Percentiles rank a stretch among this genome's conserved stretches.
Evolutionary conservation across 345 rosid species (phyloP).

Genomic region (Lepidium africanum): DNA sequence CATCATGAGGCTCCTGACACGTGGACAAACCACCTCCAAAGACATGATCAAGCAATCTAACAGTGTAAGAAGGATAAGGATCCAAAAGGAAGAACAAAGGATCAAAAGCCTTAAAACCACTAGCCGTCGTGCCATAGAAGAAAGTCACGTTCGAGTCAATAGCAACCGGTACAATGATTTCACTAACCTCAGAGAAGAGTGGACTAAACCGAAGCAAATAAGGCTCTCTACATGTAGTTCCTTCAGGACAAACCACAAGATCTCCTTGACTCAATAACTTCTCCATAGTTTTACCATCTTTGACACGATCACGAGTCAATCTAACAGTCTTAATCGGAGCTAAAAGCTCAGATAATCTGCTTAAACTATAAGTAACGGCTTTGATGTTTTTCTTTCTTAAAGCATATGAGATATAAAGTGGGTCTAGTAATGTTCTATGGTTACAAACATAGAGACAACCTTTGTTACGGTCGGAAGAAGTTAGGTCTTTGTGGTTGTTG

Average conservation of each 20-base stretch:
- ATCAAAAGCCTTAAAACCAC: constrained; percentile 47
- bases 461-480: background rate
- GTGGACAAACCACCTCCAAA: constrained; percentile 7
- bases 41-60: constrained; percentile 30
- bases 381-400: constrained; percentile 32
- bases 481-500: background rate
- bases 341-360: constrained; percentile 33
- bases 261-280: constrained; percentile 30
- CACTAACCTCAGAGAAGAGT: constrained; percentile 46
- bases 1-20: constrained; percentile 13
- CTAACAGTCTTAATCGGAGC: constrained; percentile 41
- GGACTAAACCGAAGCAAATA: constrained; percentile 57
- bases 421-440: constrained; percentile 57
- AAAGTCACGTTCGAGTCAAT: constrained; percentile 35
- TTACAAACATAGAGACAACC: constrained; percentile 43
- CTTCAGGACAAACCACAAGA: constrained; percentile 55
- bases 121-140: constrained; percentile 55
- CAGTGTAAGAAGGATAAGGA: constrained; percentile 28
- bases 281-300: constrained; percentile 33
- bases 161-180: constrained; percentile 45
- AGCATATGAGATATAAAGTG: constrained; percentile 23
- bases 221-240: constrained; percentile 62
- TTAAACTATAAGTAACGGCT: constrained; percentile 51
- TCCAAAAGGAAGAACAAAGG: constrained; percentile 36
- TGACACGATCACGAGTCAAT: constrained; percentile 35